Conservation (phyloP, 345 rosid genomes). For the Physaria fendleri region DNA sequence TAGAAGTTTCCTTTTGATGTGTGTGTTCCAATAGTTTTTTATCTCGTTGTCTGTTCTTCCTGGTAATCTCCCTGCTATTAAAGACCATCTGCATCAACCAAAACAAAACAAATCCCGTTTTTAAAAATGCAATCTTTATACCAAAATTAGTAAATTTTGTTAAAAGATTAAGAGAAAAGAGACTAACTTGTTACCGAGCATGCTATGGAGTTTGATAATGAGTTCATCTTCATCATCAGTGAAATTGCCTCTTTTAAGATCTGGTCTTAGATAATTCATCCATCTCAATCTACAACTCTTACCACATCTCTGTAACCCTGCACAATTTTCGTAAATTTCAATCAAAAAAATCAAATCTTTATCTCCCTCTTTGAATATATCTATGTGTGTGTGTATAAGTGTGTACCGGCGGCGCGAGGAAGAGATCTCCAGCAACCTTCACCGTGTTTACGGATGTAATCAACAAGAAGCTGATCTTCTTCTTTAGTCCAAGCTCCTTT, state of each 20-base stretch:
- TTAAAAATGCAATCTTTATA: neutral
- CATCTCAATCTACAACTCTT: conserved; percentile 79
- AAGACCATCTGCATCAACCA: conserved; percentile 54
- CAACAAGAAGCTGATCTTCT: conserved; percentile 76
- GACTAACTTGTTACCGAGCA: conserved; percentile 75
- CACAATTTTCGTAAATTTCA: neutral
- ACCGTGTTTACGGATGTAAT: conserved; percentile 70
- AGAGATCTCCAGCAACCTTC: conserved; percentile 96
- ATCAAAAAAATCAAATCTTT: neutral
- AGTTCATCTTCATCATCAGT: conserved; percentile 70
- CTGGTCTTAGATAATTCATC: conserved; percentile 67
- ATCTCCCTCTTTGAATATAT: neutral
- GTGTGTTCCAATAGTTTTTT: conserved; percentile 88
- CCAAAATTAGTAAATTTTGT: neutral
- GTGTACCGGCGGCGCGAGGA: conserved; percentile 71
- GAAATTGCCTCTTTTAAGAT: conserved; percentile 87
- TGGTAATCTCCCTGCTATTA: conserved; percentile 70
- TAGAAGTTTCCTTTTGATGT: conserved; percentile 71
- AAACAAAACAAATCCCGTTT: neutral
- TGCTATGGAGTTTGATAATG: conserved; percentile 67
- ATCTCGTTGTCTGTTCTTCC: conserved; percentile 92
- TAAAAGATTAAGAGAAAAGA: neutral
- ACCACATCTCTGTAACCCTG: conserved; percentile 84
- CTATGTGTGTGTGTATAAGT: neutral
- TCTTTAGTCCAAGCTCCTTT: conserved; percentile 98